Percentiles rank a stretch among this genome's conserved stretches.
phyloP scores from a whole-genome alignment of 1,139 yeast species.

The Scheffersomyces insectosa region DNA sequence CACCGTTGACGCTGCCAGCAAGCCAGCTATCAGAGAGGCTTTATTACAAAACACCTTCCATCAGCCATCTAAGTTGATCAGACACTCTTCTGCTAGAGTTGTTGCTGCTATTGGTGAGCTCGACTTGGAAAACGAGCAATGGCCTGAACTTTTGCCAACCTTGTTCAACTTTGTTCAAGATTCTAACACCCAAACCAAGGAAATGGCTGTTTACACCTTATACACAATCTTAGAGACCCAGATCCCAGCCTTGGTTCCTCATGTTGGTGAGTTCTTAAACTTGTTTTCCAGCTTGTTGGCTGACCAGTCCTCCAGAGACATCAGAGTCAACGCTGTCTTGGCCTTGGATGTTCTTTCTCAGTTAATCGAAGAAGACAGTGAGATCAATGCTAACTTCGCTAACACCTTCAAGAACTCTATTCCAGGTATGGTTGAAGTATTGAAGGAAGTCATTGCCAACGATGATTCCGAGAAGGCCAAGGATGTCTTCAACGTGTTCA shows the following conservation, averaged over 20 bases:
- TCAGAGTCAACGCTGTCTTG: constrained; percentile 80
- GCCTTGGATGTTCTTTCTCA: constrained; percentile 79
- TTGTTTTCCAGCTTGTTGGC: constrained; percentile 68
- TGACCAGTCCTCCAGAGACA: constrained; percentile 67
- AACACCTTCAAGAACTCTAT: constrained; percentile 64
- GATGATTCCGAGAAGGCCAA: constrained; percentile 74
- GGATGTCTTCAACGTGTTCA: constrained; percentile 82
- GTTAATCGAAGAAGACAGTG: constrained; percentile 58
- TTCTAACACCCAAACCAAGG: constrained; percentile 64
- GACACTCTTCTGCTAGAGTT: constrained; percentile 89
- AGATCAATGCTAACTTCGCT: constrained; percentile 50
- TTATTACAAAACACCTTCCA: constrained; percentile 70
- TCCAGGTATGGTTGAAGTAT: constrained; percentile 80
- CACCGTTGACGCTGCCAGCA: constrained; percentile 49
- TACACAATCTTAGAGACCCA: constrained; percentile 78
- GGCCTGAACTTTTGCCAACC: constrained; percentile 78
- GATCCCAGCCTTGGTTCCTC: constrained; percentile 60
- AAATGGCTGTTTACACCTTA: constrained; percentile 80
- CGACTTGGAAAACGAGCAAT: constrained; percentile 64
- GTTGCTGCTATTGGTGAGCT: constrained; percentile 81
- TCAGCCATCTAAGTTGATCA: constrained; percentile 57
- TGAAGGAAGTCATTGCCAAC: constrained; percentile 69
- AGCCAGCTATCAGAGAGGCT: constrained; percentile 64
- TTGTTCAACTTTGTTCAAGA: constrained; percentile 72
- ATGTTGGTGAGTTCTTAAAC: constrained; percentile 65